Percentiles rank a stretch among this genome's conserved stretches.
Conservation (phyloP, 1,284 basidiomycete species). For the Coniferiporia weirii region DNA sequence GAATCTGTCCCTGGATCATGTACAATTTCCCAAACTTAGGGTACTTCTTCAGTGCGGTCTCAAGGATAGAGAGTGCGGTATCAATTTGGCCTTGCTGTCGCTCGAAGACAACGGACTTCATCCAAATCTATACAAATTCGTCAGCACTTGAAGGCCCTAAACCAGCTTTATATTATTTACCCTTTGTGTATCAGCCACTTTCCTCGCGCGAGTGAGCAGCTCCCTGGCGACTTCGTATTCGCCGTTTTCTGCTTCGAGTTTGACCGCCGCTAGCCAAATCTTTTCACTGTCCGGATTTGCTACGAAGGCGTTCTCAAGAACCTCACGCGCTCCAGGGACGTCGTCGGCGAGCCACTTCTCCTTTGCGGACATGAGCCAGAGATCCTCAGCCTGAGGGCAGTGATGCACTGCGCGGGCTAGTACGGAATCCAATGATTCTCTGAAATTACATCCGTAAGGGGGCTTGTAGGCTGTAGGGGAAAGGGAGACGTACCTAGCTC, state of each 20-base stretch:
- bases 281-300: conserved; percentile 95
- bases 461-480: conserved; percentile 8
- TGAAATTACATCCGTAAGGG: conserved; percentile 25
- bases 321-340: conserved; percentile 79
- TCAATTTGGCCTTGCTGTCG: conserved; percentile 77
- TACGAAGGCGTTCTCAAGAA: conserved; percentile 87
- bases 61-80: conserved; percentile 71
- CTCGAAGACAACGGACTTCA: conserved; percentile 96
- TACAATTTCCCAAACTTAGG: conserved; percentile 88
- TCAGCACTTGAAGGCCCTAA: conserved; percentile 7
- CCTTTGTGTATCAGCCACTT: conserved; percentile 85
- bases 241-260: conserved; percentile 92
- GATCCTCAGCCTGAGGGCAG: conserved; percentile 90
- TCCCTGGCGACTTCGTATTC: conserved; percentile 82
- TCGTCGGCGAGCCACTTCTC: conserved; percentile 91
- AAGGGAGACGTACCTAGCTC: conserved; percentile 51
- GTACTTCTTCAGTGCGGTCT: conserved; percentile 76
- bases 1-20: conserved; percentile 94
- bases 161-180: conserved; percentile 40
- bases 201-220: conserved; percentile 82
- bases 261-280: conserved; percentile 96
- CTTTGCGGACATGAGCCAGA: conserved; percentile 97
- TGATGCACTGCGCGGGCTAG: conserved; percentile 80
- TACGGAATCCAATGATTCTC: conserved; percentile 79
- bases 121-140: conserved; percentile 73